A percentile compares a stretch with the other conserved stretches of the same genome.
Evolutionary conservation across 768 basidiomycete genomes (phyloP).

Genomic region (Pisolithus sp.): DNA sequence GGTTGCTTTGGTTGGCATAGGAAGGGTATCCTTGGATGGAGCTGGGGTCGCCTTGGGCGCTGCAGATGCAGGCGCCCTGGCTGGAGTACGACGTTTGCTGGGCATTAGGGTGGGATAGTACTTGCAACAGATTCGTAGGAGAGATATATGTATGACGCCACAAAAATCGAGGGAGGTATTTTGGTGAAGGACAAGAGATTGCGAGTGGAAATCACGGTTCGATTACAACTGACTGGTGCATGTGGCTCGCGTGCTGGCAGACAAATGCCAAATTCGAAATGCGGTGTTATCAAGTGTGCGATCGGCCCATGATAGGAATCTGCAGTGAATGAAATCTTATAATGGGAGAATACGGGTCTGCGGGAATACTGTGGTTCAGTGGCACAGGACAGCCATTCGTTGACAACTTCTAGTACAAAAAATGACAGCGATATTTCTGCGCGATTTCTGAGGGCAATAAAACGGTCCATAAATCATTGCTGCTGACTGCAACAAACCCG

Average conservation of each 20-base stretch:
- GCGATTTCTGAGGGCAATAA: background rate
- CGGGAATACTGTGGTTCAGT: background rate
- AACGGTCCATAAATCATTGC: conserved; percentile 9
- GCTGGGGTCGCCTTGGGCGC: conserved; percentile 8
- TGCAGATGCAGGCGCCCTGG: conserved; percentile 10
- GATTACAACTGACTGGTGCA: conserved; percentile 20
- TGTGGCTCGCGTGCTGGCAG: conserved; percentile 20
- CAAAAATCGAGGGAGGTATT: conserved; percentile 2
- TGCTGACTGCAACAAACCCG: no score
- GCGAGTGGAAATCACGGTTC: conserved; percentile 15
- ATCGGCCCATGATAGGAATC: conserved; percentile 30
- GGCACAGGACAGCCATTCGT: background rate
- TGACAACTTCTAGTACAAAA: background rate
- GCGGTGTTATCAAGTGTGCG: conserved; percentile 23
- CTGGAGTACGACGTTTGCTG: conserved; percentile 22
- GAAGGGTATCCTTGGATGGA: conserved; percentile 5
- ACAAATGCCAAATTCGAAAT: conserved; percentile 14
- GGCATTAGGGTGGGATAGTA: conserved; percentile 14
- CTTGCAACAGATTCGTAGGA: background rate
- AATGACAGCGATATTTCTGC: conserved; percentile 3
- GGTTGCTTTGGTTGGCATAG: conserved; percentile 7
- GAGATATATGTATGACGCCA: conserved; percentile 12
- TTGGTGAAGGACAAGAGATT: conserved; percentile 4
- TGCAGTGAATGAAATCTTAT: conserved; percentile 7
- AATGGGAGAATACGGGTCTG: conserved; percentile 17